Conservation (phyloP, 73 alveolate species). For the Halteria grandinella region DNA sequence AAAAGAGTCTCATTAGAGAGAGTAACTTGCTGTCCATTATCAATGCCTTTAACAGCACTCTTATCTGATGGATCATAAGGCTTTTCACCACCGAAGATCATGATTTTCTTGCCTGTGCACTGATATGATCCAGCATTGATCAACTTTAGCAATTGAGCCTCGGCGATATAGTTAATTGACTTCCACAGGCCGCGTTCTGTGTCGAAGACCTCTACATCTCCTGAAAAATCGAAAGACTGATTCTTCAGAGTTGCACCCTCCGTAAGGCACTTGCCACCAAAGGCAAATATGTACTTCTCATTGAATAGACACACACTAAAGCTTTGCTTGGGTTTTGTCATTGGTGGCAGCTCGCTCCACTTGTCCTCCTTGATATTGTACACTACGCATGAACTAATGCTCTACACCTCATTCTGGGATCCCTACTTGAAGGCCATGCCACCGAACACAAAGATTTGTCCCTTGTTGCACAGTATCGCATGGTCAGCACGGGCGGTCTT, state of each 20-base stretch:
- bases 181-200: conserved; percentile 32
- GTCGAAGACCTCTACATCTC: conserved; percentile 27
- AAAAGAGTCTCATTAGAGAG: not conserved
- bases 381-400: conserved; percentile 34
- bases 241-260: not conserved
- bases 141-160: not conserved
- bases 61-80: conserved; percentile 19
- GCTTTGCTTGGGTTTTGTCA: conserved; percentile 15
- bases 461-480: conserved; percentile 29
- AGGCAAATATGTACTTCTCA: conserved; percentile 41
- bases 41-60: conserved; percentile 4
- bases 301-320: conserved; percentile 31
- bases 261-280: conserved; percentile 32
- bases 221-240: conserved; percentile 2
- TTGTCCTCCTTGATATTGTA: conserved; percentile 31
- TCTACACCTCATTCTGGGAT: not conserved
- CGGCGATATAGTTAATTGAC: conserved; percentile 38
- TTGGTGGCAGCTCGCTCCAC: conserved; percentile 23
- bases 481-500: conserved; percentile 29
- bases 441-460: conserved; percentile 25
- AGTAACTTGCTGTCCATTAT: conserved; percentile 16
- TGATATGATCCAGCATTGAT: conserved; percentile 22
- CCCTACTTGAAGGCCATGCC: conserved; percentile 29
- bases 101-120: conserved; percentile 32
- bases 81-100: conserved; percentile 41